A percentile compares a stretch with the other conserved stretches of the same genome.
Conservation (phyloP, 2,329 filamentous ascomycete species). For the Alternaria incomplexa region DNA sequence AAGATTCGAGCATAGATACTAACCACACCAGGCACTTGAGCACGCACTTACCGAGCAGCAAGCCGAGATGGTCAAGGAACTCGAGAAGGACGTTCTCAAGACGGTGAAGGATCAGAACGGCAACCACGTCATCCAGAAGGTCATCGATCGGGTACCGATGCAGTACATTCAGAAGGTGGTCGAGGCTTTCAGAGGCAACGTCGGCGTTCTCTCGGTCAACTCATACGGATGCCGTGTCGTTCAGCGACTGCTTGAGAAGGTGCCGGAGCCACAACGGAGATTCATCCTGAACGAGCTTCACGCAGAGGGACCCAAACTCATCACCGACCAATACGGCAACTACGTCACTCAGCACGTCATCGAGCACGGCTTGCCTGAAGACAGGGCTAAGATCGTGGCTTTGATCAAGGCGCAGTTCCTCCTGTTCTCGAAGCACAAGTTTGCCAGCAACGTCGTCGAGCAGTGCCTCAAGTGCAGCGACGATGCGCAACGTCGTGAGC, state of each 20-base stretch:
- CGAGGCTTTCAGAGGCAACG: conserved; percentile 76
- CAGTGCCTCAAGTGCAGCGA: conserved; percentile 81
- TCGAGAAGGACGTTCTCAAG: conserved; percentile 75
- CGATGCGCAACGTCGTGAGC: conserved; percentile 70
- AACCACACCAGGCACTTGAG: conserved; percentile 72
- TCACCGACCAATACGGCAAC: conserved; percentile 90
- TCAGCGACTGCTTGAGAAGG: conserved; percentile 87
- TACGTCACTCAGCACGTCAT: conserved; percentile 96
- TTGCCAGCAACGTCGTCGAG: conserved; percentile 96
- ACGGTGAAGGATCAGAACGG: conserved; percentile 89
- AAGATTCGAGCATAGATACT: not conserved
- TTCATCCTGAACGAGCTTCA: conserved; percentile 82
- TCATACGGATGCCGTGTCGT: conserved; percentile 91
- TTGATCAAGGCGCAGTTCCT: conserved; percentile 76
- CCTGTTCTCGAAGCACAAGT: conserved; percentile 88
- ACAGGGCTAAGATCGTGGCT: conserved; percentile 74
- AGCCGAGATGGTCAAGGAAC: conserved; percentile 79
- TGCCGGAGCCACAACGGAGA: conserved; percentile 72
- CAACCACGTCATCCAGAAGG: conserved; percentile 96
- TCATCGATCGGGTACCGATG: conserved; percentile 79
- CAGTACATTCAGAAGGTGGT: conserved; percentile 86
- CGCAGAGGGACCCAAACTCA: conserved; percentile 71
- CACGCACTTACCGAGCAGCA: conserved; percentile 93
- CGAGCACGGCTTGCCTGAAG: conserved; percentile 73
- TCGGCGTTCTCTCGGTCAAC: conserved; percentile 76